Evolutionary conservation across 1,284 basidiomycete genomes (phyloP), one percentile per base, ranked within the genome.

Genomic region (Cutaneotrichosporon daszewskae): DNA sequence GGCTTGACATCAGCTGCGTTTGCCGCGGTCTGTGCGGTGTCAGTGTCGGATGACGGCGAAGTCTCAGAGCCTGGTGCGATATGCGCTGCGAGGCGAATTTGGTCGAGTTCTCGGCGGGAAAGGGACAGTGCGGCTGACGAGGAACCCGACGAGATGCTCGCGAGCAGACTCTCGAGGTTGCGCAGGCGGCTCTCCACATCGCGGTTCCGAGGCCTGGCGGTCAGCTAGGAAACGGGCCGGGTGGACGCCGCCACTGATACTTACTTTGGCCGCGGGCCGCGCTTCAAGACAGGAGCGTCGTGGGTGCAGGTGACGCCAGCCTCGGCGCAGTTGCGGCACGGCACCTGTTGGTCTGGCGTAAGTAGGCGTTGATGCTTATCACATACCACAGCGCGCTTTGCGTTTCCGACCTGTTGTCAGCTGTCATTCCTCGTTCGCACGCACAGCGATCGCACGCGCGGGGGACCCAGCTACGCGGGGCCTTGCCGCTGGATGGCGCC

Each of bases 341-440:
- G 59, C 12, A 56, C 53, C 9, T 54, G 47, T 24, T 60, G 56
- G 34, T 60, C 59, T 62, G 45, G 14, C 12, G 23, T 22, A 12
- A 37, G 26, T 17, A 18, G 29, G 11, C 9, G 16, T 4, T 9
- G 8, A 5, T 4, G 14, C 0, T 12, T 11, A 11, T 9, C 22
- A 45, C 59, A 16, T 40, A 59, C 59, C 59, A 40, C 59, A 62
- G 33, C 55, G 51, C 18, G 59, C 55, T 46, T 62, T 62, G 24
- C 58, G 49, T 43, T 58, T 59, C 14, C 59, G 49, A 45, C 59
- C 57, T 55, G 41, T 24, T 17, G 22, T 29, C 5, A 16, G 12
- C 16, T 32, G 35, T 38, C 28, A 32, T 42, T 7, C 6, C 16
- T 18, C 23, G 20, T 29, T 16, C 33, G 18, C 18, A 56, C 54